Conservation (phyloP, 306 rosid genomes). For the Vigna angularis region DNA sequence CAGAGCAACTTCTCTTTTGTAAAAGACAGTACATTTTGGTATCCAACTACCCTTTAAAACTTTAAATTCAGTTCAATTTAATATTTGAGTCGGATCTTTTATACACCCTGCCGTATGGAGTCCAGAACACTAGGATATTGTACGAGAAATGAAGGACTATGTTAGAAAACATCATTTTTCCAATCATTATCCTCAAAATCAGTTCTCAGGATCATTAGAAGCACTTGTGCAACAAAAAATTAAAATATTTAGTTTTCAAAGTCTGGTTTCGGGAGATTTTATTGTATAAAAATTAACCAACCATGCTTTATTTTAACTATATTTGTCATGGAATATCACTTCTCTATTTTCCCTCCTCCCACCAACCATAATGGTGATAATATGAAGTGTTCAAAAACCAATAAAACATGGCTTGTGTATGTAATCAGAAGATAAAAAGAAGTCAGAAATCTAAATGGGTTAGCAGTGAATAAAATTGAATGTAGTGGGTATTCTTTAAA, state of each 20-base stretch:
- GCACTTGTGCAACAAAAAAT: conserved; percentile 20
- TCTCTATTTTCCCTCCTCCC: conserved; percentile 30
- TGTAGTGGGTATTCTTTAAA: conserved; percentile 31
- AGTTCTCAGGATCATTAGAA: neutral
- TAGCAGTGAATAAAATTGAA: conserved; percentile 7
- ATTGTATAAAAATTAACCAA: conserved; percentile 1
- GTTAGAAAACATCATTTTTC: conserved; percentile 3
- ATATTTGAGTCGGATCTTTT: conserved; percentile 24
- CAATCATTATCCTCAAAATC: neutral
- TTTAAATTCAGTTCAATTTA: conserved; percentile 22
- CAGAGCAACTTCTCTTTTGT: conserved; percentile 28
- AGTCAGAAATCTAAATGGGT: neutral
- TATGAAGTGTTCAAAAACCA: conserved; percentile 35
- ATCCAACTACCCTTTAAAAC: conserved; percentile 21
- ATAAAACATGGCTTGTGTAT: conserved; percentile 23
- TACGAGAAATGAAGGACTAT: conserved; percentile 20
- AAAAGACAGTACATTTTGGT: conserved; percentile 17
- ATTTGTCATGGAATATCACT: neutral
- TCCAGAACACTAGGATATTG: conserved; percentile 16
- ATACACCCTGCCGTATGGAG: neutral
- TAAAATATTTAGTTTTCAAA: conserved; percentile 2
- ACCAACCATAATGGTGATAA: conserved; percentile 9
- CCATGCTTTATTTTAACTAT: conserved; percentile 13
- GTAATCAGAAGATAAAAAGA: conserved; percentile 37
- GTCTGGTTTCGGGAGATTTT: neutral